Base-by-base conservation (phyloP, 2,329 filamentous ascomycete species). In the Mycosphaerella arachidis region DNA sequence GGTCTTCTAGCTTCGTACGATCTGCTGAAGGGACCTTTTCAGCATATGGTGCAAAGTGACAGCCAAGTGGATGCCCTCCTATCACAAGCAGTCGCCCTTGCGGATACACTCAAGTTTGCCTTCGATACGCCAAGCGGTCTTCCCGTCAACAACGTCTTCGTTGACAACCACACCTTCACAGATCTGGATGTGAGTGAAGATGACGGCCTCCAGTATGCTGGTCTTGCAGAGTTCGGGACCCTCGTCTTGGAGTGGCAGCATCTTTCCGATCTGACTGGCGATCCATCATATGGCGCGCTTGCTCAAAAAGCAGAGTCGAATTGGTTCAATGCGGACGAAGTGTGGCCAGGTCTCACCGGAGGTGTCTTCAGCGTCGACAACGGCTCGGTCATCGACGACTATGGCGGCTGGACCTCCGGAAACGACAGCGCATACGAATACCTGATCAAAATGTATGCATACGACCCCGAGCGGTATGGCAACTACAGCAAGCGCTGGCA, bases 191-290 rank as follows among this genome's bases (percentile, higher is more conserved):
- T 43, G 3, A 16, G 37, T 7, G 67, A 71, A 53, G 81, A 81
- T 48, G n/a, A n/a, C n/a, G 79, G 80, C 5, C 74, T 81, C 0
- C 75, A 73, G 0, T 83, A 79, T 9, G 94, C 91, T 72, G 87
- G 88, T 7, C 78, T 95, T 33, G 91, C 91, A 16, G 89, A 87
- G 1, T 84, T 86, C 31, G 91, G 91, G 27, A 91, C 89, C 0
- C 77, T 96, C 37, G 85, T 93, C 0, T 80, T 96, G 1, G 91
- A 96, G 76, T 96, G 90, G 90, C 90, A 87, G 3, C 88, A 84
- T 7, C 81, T 96, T 7, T 88, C 88, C 35, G 91, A 95, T 71
- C 74, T 95, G 51, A 88, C 87, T 0, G 86, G 86, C 0, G 80
- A 92, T 69, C 61, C 74, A 0, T 81, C 82, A 30, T 96, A 94